Evolutionary conservation across 805 yeast genomes (phyloP).

Genomic region (Starmerella sirachaensis): DNA sequence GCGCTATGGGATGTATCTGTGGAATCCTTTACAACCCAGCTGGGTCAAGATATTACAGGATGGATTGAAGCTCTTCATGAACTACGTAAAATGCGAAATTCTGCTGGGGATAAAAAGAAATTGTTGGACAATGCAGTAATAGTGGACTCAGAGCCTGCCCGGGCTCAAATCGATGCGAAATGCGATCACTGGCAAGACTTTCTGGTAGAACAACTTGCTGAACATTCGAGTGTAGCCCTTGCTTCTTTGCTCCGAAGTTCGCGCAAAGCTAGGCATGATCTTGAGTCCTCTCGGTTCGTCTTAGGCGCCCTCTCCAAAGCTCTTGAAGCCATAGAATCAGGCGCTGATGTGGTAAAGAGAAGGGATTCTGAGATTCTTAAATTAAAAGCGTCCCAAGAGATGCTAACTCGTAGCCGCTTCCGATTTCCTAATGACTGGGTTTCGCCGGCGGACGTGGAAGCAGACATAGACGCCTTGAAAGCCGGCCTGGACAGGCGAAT

Average conservation of each 20-base stretch:
- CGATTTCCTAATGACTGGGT: conserved; percentile 3
- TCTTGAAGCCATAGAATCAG: neutral
- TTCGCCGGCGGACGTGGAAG: neutral
- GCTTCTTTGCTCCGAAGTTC: neutral
- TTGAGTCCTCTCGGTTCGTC: conserved; percentile 2
- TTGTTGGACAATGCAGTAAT: conserved; percentile 30
- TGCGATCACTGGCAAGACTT: conserved; percentile 50
- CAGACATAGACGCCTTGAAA: conserved; percentile 4
- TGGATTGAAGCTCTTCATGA: neutral
- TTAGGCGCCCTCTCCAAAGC: neutral
- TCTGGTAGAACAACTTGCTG: conserved; percentile 34
- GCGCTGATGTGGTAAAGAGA: neutral
- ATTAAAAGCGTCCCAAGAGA: neutral
- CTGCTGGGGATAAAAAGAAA: neutral
- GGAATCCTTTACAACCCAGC: conserved; percentile 33
- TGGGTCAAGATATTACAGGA: neutral
- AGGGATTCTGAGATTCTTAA: neutral
- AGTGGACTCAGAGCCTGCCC: conserved; percentile 25
- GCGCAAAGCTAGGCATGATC: neutral
- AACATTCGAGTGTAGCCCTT: conserved; percentile 11
- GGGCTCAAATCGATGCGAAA: conserved; percentile 37
- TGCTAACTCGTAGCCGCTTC: neutral
- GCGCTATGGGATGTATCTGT: conserved; percentile 33
- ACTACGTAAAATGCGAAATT: neutral
- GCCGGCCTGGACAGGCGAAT: neutral